phyloP scores from a whole-genome alignment of 306 rosid genomes.

The Bauhinia variegata region DNA sequence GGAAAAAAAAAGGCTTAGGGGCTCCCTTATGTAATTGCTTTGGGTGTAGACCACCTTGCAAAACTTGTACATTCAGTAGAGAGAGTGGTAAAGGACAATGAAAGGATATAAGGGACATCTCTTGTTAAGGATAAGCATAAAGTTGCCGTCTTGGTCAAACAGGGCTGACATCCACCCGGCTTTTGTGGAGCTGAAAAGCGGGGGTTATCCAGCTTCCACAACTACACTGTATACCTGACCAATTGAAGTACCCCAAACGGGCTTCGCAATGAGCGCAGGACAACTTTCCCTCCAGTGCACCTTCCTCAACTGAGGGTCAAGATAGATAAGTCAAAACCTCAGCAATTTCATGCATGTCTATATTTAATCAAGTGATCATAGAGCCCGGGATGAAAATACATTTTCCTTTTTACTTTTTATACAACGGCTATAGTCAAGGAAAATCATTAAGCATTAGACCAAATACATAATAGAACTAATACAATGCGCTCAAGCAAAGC shows the following conservation, averaged over 20 bases:
- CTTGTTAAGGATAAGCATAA: slow-evolving; percentile 10
- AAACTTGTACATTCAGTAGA: slow-evolving; percentile 31
- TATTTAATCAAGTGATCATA: slow-evolving; percentile 11
- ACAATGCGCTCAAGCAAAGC: too few species aligned
- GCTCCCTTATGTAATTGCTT: slow-evolving; percentile 24
- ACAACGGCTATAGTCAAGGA: too few species aligned
- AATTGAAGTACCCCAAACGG: slow-evolving; percentile 91
- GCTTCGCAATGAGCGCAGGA: slow-evolving; percentile 86
- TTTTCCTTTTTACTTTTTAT: too few species aligned
- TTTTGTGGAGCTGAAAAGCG: slow-evolving; percentile 90
- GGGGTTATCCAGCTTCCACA: slow-evolving; percentile 99
- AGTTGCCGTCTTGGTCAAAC: slow-evolving; percentile 21
- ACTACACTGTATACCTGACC: slow-evolving; percentile 97
- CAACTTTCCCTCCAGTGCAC: slow-evolving; percentile 89
- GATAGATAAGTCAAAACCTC: slow-evolving; percentile 29
- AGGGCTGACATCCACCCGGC: slow-evolving; percentile 76
- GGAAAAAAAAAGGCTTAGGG: slow-evolving; percentile 18
- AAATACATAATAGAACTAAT: too few species aligned
- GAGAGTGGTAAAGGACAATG: slow-evolving; percentile 21
- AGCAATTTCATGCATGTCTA: slow-evolving; percentile 21
- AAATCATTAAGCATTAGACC: too few species aligned
- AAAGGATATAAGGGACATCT: slow-evolving; percentile 17
- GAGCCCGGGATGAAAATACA: not conserved
- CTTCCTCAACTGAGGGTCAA: slow-evolving; percentile 81
- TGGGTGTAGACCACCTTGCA: slow-evolving; percentile 34